phyloP scores from a whole-genome alignment of 2,329 filamentous ascomycete species.

The Cladosporium velox region DNA sequence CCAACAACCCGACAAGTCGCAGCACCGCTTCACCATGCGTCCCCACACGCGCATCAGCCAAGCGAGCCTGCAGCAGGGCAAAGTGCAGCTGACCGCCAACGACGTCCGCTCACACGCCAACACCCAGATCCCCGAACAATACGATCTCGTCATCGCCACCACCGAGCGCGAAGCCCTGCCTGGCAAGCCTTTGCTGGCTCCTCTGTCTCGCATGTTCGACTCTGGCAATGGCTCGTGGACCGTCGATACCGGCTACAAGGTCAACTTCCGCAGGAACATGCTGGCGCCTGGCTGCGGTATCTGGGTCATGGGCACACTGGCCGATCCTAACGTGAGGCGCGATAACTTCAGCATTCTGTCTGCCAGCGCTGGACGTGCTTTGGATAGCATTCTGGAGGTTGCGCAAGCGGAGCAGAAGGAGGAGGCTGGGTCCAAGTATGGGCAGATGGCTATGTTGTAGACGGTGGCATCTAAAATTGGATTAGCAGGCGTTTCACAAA shows the following conservation, averaged over 20 bases:
- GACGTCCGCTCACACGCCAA: constrained; percentile 26
- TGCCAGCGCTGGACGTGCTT: constrained; percentile 26
- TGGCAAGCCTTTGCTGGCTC: constrained; percentile 23
- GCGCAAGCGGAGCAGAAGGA: constrained; percentile 16
- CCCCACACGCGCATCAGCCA: constrained; percentile 25
- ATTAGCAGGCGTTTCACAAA: neutral
- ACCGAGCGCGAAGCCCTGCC: constrained; percentile 26
- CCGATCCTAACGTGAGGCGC: constrained; percentile 24
- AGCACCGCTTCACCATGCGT: constrained; percentile 29
- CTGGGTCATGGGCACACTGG: constrained; percentile 31
- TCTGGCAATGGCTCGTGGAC: constrained; percentile 21
- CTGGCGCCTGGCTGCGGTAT: constrained; percentile 26
- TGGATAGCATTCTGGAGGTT: constrained; percentile 26
- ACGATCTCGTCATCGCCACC: constrained; percentile 29
- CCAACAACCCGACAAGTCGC: constrained; percentile 23
- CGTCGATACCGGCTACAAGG: constrained; percentile 28
- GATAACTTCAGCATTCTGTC: constrained; percentile 29
- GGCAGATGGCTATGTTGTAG: constrained; percentile 30
- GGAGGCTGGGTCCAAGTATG: constrained; percentile 12
- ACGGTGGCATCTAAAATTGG: neutral
- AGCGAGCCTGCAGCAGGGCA: neutral
- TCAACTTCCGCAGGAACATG: constrained; percentile 29
- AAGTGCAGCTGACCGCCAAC: constrained; percentile 22
- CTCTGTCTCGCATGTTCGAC: constrained; percentile 25
- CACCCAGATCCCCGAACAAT: constrained; percentile 18